phyloP scores from a whole-genome alignment of 2,329 filamentous ascomycete species.

The Lizonia empirigonia region DNA sequence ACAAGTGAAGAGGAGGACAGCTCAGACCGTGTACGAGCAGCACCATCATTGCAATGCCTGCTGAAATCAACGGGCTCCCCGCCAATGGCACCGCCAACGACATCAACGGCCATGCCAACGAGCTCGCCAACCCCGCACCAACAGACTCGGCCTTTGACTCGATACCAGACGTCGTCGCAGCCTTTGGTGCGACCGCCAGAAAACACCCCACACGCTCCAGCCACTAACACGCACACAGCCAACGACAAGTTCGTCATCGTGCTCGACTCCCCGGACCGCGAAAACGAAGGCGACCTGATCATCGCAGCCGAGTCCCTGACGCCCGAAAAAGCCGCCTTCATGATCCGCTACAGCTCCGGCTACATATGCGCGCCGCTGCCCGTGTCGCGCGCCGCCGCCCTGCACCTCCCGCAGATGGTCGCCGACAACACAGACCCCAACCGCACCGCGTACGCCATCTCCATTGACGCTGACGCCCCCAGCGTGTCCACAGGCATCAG shows the following conservation, averaged over 20 bases:
- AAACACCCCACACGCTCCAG: background rate
- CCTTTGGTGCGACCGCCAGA: slow-evolving; percentile 46
- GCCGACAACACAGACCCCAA: slow-evolving; percentile 76
- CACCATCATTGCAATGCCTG: slow-evolving; percentile 28
- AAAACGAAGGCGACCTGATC: slow-evolving; percentile 98
- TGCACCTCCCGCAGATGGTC: slow-evolving; percentile 92
- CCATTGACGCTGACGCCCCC: slow-evolving; percentile 77
- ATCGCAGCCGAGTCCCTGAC: slow-evolving; percentile 87
- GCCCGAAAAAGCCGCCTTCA: slow-evolving; percentile 90
- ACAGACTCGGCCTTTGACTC: slow-evolving; percentile 52
- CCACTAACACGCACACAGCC: slow-evolving; percentile 27
- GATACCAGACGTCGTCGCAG: slow-evolving; percentile 53
- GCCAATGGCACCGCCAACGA: slow-evolving; percentile 26
- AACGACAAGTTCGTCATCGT: slow-evolving; percentile 91
- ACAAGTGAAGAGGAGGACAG: background rate
- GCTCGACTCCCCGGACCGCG: slow-evolving; percentile 87
- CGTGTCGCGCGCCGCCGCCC: slow-evolving; percentile 68
- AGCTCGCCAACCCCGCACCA: slow-evolving; percentile 33
- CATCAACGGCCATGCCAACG: slow-evolving; percentile 16
- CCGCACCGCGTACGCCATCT: slow-evolving; percentile 90
- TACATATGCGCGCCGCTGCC: slow-evolving; percentile 88
- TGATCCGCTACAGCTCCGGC: slow-evolving; percentile 88
- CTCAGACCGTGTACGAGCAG: background rate
- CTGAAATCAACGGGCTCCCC: slow-evolving; percentile 24
- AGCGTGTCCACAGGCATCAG: slow-evolving; percentile 81